Conservation (phyloP, 345 rosid genomes). For the Cardiospermum halicacabum region DNA sequence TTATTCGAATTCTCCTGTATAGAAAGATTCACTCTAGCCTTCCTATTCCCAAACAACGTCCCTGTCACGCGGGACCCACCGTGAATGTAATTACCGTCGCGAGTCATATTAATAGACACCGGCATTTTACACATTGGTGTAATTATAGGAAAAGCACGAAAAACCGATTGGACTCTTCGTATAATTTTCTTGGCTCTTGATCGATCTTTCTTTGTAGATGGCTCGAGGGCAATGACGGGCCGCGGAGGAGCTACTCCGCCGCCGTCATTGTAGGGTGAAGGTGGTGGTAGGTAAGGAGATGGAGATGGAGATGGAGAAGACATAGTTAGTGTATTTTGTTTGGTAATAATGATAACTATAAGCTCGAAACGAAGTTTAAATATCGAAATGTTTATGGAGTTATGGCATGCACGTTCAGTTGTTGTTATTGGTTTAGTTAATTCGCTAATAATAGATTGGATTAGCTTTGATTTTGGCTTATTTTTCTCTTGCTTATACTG, state of each 20-base stretch:
- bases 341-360: no score
- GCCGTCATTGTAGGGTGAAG: background rate
- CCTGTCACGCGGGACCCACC: conserved; percentile 84
- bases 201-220: conserved; percentile 33
- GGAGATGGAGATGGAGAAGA: background rate
- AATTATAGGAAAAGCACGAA: conserved; percentile 72
- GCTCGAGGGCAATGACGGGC: conserved; percentile 35
- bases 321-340: background rate
- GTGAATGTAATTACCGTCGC: conserved; percentile 54
- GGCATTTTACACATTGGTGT: conserved; percentile 57
- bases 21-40: conserved; percentile 59
- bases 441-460: background rate
- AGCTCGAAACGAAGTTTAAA: no score
- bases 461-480: background rate
- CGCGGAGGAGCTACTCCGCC: conserved; percentile 9
- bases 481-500: background rate
- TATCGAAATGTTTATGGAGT: background rate
- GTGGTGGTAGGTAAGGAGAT: background rate
- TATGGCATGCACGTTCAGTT: conserved; percentile 13
- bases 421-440: background rate
- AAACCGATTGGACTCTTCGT: conserved; percentile 49
- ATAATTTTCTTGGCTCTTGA: conserved; percentile 40
- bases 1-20: conserved; percentile 69
- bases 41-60: conserved; percentile 67
- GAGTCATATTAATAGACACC: conserved; percentile 30